These are phyloP conservation scores for Nicotiana tomentosiformis DNA, from an alignment of 257 asterid genomes.

Conservation along the genomic window DNA sequence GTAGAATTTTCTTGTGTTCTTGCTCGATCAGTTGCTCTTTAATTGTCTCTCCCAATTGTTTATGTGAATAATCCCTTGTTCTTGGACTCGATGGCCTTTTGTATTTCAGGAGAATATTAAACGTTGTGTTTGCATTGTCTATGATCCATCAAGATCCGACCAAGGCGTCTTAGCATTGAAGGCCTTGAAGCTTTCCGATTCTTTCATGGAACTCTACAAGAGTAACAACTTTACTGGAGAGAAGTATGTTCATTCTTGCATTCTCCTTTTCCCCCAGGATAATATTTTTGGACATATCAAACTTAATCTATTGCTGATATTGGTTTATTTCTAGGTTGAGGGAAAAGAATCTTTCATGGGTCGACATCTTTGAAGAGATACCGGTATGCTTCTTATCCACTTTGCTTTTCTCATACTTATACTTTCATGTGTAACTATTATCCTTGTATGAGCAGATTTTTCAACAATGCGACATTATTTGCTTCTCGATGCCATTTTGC, in stretches of 20 bases:
- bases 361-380: constrained; percentile 94
- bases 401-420: neutral
- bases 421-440: neutral
- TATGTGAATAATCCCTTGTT: neutral
- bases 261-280: neutral
- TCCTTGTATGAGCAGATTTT: neutral
- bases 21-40: neutral
- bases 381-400: constrained; percentile 50
- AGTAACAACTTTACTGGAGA: constrained; percentile 86
- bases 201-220: constrained; percentile 94
- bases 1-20: neutral
- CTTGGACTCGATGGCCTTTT: neutral
- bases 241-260: constrained; percentile 46
- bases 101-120: constrained; percentile 79
- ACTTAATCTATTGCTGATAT: neutral
- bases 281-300: neutral
- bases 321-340: constrained; percentile 55
- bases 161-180: constrained; percentile 95
- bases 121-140: constrained; percentile 88
- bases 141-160: constrained; percentile 93
- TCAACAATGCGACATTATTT: neutral
- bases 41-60: neutral
- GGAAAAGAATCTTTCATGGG: constrained; percentile 94
- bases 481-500: neutral
- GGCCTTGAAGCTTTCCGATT: constrained; percentile 95